Evolutionary conservation across 2,329 filamentous ascomycete species (phyloP), one percentile per base, ranked within the genome.

Genomic region (Graphium sp.): DNA sequence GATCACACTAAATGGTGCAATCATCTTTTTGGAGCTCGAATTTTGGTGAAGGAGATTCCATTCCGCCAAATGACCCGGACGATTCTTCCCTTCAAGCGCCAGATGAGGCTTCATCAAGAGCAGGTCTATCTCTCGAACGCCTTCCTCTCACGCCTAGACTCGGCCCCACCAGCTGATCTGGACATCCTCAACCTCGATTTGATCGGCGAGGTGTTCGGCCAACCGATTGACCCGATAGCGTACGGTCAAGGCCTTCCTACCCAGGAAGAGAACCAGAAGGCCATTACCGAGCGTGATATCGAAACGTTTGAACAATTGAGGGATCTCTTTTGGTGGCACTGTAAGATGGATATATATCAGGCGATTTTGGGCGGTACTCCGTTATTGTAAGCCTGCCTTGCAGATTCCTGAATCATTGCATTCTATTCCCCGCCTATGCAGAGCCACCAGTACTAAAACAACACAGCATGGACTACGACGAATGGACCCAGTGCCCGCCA

Each of bases 1-100:
- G 87, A 98, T 39, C 87, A 95, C 42, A 74, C 78, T 31, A 93
- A 93, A 48, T 98, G 89, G 89, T 89, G 81, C 43, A 87, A 80
- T 35, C 89, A 95, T 51, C 59, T 95, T 21, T 71, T 81, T 26
- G 89, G 89, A 9, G 81, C 83, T 7, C 74, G 77, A 22, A 77
- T 85, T 36, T 62, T 95, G 18, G 63, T 95, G 16, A 67, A 70
- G 29, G 85, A 95, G 45, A 78, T 91, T 23, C 77, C 89, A 28
- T 80, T 84, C 35, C 63, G 65, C 7, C 63, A 69, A 2, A 76
- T 85, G 57, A 81, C 79, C 1, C 68, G 67, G 32, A 65, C 74
- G 31, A 73, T 83, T 33, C 66, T 85, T 34, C 61, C 66, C 0
- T 56, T 78, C 34, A 80, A 63, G 53, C 60, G 47, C 15, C 34